Evolutionary conservation across 2,329 filamentous ascomycete genomes (phyloP).

Genomic region (Fusarium sp.): DNA sequence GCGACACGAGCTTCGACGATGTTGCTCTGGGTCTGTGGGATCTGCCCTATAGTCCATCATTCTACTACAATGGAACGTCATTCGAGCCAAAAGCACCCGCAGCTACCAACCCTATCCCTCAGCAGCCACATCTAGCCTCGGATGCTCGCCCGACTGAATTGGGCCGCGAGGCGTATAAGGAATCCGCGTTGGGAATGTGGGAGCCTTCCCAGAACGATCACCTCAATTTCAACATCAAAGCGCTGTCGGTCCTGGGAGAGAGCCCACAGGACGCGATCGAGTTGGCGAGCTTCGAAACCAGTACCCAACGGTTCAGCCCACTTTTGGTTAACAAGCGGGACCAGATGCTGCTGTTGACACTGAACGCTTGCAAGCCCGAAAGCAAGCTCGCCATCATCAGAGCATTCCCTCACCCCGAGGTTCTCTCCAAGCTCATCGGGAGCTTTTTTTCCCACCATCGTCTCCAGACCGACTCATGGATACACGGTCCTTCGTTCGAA

Average conservation of each 20-base stretch:
- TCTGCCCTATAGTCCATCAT: background rate
- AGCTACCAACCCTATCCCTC: rapidly evolving
- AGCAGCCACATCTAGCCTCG: background rate
- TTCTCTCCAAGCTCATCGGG: background rate
- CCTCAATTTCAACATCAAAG: background rate
- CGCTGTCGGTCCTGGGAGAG: background rate
- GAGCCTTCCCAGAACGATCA: conserved; percentile 2
- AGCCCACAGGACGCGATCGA: conserved; percentile 3
- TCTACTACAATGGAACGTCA: background rate
- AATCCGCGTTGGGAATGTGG: conserved; percentile 1
- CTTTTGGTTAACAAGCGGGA: background rate
- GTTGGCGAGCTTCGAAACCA: background rate
- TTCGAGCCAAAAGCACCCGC: background rate
- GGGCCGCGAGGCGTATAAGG: background rate
- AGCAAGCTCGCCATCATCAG: conserved; percentile 6
- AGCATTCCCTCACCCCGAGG: background rate
- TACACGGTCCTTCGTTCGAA: background rate
- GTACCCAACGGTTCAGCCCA: background rate
- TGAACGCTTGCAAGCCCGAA: background rate
- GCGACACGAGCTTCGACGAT: conserved; percentile 1
- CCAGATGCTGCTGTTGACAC: background rate
- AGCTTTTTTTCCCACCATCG: conserved; percentile 11
- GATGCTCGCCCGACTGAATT: background rate
- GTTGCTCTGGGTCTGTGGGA: conserved; percentile 7
- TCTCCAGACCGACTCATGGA: background rate